Conservation (phyloP, 139 green algal species). For the Zygnema circumcarinatum region DNA sequence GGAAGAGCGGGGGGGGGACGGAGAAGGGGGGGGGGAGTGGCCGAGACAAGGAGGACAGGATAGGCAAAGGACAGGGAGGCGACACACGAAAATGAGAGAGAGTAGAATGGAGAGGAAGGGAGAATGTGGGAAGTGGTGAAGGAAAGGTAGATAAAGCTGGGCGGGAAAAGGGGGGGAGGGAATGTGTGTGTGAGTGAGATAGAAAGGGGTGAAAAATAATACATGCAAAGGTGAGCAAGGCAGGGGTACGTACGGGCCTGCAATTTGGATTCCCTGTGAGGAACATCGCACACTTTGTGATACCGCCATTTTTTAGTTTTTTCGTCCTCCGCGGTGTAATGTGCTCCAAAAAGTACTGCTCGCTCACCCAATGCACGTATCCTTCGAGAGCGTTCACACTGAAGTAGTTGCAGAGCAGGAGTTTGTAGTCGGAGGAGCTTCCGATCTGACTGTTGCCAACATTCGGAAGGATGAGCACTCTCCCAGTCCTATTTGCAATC, state of each 20-base stretch:
- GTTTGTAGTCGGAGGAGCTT: not conserved
- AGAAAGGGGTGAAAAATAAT: no score
- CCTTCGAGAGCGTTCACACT: not conserved
- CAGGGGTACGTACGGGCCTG: not conserved
- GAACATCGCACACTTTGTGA: no score
- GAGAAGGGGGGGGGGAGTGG: not conserved
- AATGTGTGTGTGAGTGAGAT: no score
- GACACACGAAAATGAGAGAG: not conserved
- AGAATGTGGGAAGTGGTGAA: not conserved
- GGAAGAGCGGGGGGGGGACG: not conserved
- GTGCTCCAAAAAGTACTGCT: slow-evolving; percentile 1
- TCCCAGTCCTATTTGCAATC: not conserved
- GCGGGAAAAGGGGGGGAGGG: no score
- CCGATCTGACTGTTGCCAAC: not conserved
- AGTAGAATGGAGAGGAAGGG: not conserved
- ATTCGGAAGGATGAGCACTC: not conserved
- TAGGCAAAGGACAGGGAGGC: not conserved
- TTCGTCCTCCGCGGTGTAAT: no score
- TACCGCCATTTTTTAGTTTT: no score
- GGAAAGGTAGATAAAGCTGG: not conserved
- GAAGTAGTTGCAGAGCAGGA: not conserved
- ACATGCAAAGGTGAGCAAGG: not conserved
- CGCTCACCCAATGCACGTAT: not conserved
- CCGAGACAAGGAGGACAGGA: not conserved
- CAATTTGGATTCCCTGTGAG: no score